Base-by-base conservation (phyloP, 371 early-diverging fungal genomes). In the Mucor lusitanicus region DNA sequence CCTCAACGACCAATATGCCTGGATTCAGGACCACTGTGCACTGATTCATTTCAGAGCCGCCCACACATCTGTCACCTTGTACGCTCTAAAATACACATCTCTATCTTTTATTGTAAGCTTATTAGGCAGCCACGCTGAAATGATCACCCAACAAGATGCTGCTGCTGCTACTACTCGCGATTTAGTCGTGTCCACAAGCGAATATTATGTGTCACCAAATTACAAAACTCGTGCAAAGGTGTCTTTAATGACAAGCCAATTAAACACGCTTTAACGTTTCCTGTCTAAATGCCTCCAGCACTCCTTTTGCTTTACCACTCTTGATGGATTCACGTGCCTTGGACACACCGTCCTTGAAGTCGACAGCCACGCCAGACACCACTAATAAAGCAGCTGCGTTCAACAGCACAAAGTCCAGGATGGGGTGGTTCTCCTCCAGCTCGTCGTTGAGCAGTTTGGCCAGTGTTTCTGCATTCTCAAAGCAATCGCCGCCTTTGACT, bases 341-440 rank as follows among this genome's bases (percentile, higher is more conserved):
- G 30, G 70, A 63, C 0, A 95, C 96, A 17, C 94, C 97, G 3
- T 92, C 91, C 64, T 87, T 84, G 68, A 93, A 91, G 54, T 88
- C 80, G 4, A 65, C 56, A 0, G 95, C 95, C 32, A 85, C 81
- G 53, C 95, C 95, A 25, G 88, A 80, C n/a, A 97, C 92, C 25
- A 87, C 89, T 62, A 97, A 77, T 61, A 97, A 72, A 7, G 96
- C 96, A 4, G 93, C 90, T 3, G 96, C 86, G 73, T 97, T 98
- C 63, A 98, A 72, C 35, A 97, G 80, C 3, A 98, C 95, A 85
- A 94, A 97, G 73, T 96, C 95, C 25, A 93, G 78, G 50, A 98
- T 88, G 1, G 98, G 90, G 17, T 88, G 80, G 4, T 81, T 72
- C 13, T 79, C 77, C n/a, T 83, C 73, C 55, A 87, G 75, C 60